phyloP scores from a whole-genome alignment of 495 filamentous ascomycete genomes.

The Penicillium macrosclerotiorum region DNA sequence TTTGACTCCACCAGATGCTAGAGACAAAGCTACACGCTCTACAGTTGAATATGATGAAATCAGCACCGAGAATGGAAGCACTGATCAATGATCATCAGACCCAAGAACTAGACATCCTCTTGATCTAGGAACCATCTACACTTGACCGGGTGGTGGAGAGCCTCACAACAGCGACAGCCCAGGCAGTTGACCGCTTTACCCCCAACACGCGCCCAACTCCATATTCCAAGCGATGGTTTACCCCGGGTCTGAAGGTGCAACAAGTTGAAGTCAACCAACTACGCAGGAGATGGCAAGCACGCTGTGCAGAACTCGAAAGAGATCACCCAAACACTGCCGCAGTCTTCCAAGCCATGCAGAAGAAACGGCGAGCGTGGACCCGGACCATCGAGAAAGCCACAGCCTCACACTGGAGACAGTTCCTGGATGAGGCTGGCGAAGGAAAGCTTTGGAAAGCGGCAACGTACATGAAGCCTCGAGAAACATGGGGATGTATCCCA shows the following conservation, averaged over 20 bases:
- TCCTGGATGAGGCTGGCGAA: conserved; percentile 19
- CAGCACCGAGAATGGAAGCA: conserved; percentile 24
- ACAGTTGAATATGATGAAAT: conserved; percentile 31
- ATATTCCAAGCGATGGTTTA: conserved; percentile 29
- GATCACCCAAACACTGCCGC: conserved; percentile 24
- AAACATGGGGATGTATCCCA: conserved; percentile 17
- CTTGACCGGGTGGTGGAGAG: conserved; percentile 12
- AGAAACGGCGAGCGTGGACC: conserved; percentile 14
- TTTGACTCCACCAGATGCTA: conserved; percentile 14
- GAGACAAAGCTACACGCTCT: conserved; percentile 23
- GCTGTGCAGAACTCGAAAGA: conserved; percentile 11
- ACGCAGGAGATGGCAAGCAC: conserved; percentile 20
- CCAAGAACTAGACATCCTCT: conserved; percentile 22
- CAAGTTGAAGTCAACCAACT: conserved; percentile 15
- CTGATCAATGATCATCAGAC: conserved; percentile 29
- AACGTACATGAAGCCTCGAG: conserved; percentile 25
- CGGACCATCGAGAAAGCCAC: conserved; percentile 17
- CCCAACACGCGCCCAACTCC: conserved; percentile 12
- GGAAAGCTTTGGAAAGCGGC: conserved; percentile 24
- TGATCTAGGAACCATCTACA: conserved; percentile 28
- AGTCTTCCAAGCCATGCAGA: conserved; percentile 12
- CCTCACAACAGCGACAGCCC: conserved; percentile 12
- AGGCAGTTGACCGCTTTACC: conserved; percentile 7
- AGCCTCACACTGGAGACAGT: conserved; percentile 16
- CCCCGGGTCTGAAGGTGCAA: conserved; percentile 17